Conservation (phyloP, 2,329 filamentous ascomycete genomes). For the Drechslerella dactyloides region DNA sequence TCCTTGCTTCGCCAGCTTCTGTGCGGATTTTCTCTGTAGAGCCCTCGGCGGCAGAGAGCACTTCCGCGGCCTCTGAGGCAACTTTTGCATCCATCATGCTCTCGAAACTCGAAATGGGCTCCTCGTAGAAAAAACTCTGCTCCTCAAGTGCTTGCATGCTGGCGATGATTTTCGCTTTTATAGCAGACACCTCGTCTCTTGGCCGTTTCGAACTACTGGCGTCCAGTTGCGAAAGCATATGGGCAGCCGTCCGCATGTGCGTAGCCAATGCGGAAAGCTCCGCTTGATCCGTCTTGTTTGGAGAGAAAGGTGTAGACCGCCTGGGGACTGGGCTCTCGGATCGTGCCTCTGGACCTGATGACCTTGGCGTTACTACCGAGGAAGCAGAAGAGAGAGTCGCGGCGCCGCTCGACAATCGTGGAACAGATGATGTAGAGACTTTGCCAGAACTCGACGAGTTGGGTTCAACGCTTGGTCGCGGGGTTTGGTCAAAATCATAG, state of each 20-base stretch:
- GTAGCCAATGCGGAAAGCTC: slow-evolving; percentile 83
- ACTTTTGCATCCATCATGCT: slow-evolving; percentile 78
- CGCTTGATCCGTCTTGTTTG: slow-evolving; percentile 70
- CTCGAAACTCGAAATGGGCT: slow-evolving; percentile 77
- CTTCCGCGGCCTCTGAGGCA: slow-evolving; percentile 62
- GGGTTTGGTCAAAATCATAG: slow-evolving; percentile 62
- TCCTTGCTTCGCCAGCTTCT: slow-evolving; percentile 77
- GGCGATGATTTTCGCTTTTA: slow-evolving; percentile 83
- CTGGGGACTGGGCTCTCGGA: slow-evolving; percentile 38
- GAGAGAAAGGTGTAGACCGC: slow-evolving; percentile 63
- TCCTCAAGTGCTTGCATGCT: slow-evolving; percentile 89
- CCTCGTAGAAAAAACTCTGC: slow-evolving; percentile 75
- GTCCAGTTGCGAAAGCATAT: slow-evolving; percentile 84
- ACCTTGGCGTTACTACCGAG: slow-evolving; percentile 70
- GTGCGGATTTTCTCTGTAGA: slow-evolving; percentile 65
- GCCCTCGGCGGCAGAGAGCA: slow-evolving; percentile 62
- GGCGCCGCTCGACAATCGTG: slow-evolving; percentile 67
- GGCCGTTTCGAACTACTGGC: slow-evolving; percentile 80
- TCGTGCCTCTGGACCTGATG: slow-evolving; percentile 64
- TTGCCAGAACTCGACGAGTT: slow-evolving; percentile 32
- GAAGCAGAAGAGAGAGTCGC: slow-evolving; percentile 68
- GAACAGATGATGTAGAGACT: slow-evolving; percentile 38
- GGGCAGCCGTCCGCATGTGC: slow-evolving; percentile 84
- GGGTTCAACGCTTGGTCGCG: slow-evolving; percentile 56
- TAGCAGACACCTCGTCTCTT: slow-evolving; percentile 79